Percentiles rank a stretch among this genome's conserved stretches.
Evolutionary conservation across 2,329 filamentous ascomycete species (phyloP).

Genomic region (Venturia carpophila): DNA sequence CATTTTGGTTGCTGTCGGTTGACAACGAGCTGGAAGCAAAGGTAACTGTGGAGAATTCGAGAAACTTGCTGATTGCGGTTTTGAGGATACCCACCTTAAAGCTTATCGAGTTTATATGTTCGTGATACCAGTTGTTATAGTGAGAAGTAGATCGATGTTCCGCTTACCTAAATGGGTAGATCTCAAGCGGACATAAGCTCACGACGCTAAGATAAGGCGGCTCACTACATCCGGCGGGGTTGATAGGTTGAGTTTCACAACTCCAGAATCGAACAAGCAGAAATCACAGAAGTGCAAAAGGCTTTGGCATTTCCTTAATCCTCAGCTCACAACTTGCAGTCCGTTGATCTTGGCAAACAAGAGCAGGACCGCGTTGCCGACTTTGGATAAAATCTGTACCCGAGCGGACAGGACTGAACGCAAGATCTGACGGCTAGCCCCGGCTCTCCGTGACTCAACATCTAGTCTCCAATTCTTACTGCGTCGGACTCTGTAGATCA

Average conservation of each 20-base stretch:
- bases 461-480: too few species aligned
- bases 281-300: too few species aligned
- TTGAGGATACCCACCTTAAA: neutral
- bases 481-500: neutral
- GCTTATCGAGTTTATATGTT: neutral
- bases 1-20: conserved; percentile 26
- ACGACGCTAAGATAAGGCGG: conserved; percentile 11
- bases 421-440: too few species aligned
- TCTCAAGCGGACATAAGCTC: neutral
- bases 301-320: too few species aligned
- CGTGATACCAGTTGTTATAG: too few species aligned
- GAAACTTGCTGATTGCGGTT: neutral
- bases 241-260: neutral
- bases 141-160: too few species aligned
- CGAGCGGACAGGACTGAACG: neutral
- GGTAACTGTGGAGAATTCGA: neutral
- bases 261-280: too few species aligned
- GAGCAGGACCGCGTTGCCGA: neutral
- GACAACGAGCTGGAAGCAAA: neutral
- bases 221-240: neutral
- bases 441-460: too few species aligned
- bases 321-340: too few species aligned
- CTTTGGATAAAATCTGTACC: neutral
- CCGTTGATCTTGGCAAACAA: neutral
- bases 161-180: neutral